Percentiles rank a stretch among this genome's conserved stretches.
phyloP scores from a whole-genome alignment of 108 stramenopile genomes.

The Aurantiochytrium sp. region DNA sequence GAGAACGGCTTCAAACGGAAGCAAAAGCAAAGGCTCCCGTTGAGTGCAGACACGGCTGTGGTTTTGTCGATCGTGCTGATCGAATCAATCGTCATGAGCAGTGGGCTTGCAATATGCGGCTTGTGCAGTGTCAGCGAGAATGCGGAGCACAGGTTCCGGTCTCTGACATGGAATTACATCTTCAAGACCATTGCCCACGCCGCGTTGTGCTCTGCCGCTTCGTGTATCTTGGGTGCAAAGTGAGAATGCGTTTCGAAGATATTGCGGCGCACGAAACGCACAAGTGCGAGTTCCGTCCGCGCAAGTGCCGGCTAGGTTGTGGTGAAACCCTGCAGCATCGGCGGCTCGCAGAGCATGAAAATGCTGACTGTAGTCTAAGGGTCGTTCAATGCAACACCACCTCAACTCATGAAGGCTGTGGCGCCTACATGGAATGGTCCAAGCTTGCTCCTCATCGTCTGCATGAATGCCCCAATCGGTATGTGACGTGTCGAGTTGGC shows the following conservation, averaged over 20 bases:
- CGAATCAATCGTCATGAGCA: background rate
- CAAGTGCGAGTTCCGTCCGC: background rate
- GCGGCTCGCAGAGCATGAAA: background rate
- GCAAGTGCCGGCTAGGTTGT: background rate
- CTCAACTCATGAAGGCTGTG: background rate
- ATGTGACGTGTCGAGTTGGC: background rate
- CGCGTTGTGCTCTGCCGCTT: background rate
- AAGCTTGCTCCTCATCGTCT: background rate
- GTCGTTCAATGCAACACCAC: background rate
- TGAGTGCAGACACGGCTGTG: background rate
- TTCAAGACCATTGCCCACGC: background rate
- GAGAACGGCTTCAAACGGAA: background rate
- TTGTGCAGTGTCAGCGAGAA: background rate
- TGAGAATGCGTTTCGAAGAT: background rate
- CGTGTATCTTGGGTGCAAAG: conserved; percentile 5
- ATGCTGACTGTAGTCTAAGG: background rate
- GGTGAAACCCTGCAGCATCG: background rate
- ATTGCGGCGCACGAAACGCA: background rate
- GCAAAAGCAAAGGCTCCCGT: background rate
- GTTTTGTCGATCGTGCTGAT: background rate
- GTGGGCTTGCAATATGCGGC: background rate
- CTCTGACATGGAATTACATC: background rate
- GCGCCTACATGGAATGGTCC: background rate
- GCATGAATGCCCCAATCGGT: background rate
- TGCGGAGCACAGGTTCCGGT: background rate